Evolutionary conservation across 2,329 filamentous ascomycete genomes (phyloP).

Genomic region (Botrytis paeoniae): DNA sequence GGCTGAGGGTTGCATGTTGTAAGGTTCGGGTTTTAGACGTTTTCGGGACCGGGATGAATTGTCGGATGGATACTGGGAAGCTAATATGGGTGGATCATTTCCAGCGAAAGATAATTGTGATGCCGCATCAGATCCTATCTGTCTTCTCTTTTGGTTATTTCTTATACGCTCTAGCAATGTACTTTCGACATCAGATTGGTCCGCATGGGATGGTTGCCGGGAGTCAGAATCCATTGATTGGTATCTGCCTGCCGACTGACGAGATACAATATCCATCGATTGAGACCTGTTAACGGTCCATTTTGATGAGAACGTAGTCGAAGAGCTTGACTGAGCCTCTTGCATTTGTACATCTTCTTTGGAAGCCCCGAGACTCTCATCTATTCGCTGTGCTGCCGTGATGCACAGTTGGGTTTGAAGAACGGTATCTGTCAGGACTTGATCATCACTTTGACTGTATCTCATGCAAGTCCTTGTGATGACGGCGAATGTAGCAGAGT

Average conservation of each 20-base stretch:
- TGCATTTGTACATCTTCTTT: background rate
- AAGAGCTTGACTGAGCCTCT: background rate
- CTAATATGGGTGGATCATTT: background rate
- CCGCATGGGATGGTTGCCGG: background rate
- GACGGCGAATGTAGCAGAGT: background rate
- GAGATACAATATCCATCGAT: background rate
- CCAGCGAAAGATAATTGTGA: background rate
- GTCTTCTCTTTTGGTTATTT: background rate
- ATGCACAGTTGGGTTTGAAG: background rate
- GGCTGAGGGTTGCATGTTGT: fast-evolving
- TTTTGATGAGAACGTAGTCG: background rate
- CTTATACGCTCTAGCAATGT: background rate
- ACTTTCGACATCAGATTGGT: background rate
- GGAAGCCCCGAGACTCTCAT: background rate
- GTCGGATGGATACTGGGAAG: background rate
- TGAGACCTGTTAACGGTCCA: background rate
- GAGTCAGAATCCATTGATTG: background rate
- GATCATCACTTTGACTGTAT: background rate
- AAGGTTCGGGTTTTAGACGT: fast-evolving
- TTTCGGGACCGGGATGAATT: background rate
- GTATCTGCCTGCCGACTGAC: background rate
- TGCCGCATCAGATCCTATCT: background rate
- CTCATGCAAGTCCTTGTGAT: background rate
- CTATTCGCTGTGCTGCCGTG: background rate
- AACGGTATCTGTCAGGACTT: background rate